Evolutionary conservation across 805 yeast species (phyloP).

Genomic region (Schizosaccharomyces osmophilus): DNA sequence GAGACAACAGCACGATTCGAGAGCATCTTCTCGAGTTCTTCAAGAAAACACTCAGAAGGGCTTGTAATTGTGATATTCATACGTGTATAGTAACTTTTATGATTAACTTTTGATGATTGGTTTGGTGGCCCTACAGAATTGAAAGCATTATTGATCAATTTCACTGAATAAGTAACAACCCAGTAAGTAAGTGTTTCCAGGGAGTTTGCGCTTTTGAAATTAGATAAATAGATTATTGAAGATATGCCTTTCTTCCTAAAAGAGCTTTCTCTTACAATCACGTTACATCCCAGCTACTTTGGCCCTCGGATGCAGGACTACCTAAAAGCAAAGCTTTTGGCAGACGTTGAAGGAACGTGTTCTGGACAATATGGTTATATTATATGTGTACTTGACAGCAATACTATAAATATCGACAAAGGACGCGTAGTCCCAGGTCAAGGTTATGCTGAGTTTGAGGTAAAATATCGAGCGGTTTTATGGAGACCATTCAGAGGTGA

Average conservation of each 20-base stretch:
- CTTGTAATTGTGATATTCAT: no score
- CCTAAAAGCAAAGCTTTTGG: slow-evolving; percentile 64
- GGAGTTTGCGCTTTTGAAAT: no score
- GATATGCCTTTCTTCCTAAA: slow-evolving; percentile 17
- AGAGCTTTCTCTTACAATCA: slow-evolving; percentile 73
- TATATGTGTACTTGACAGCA: slow-evolving; percentile 82
- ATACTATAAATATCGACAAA: slow-evolving; percentile 82
- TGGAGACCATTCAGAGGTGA: slow-evolving; percentile 98
- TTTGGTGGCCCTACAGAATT: no score
- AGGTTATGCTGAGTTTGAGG: slow-evolving; percentile 91
- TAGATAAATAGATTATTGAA: background rate
- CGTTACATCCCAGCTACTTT: slow-evolving; percentile 89
- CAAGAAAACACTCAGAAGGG: no score
- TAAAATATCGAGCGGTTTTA: slow-evolving; percentile 84
- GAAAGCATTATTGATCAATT: no score
- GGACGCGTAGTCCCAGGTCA: slow-evolving; percentile 76
- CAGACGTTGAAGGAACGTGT: slow-evolving; percentile 95
- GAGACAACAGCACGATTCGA: no score
- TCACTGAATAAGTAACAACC: no score
- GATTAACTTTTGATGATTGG: no score
- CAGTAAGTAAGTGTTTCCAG: no score
- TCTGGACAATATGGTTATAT: slow-evolving; percentile 97
- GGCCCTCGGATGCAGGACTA: slow-evolving; percentile 96
- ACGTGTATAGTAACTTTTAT: no score
- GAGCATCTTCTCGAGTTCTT: no score